Evolutionary conservation across 2,329 filamentous ascomycete genomes (phyloP), one percentile per base, ranked within the genome.

Genomic region (Exophiala phaeomuriformis): DNA sequence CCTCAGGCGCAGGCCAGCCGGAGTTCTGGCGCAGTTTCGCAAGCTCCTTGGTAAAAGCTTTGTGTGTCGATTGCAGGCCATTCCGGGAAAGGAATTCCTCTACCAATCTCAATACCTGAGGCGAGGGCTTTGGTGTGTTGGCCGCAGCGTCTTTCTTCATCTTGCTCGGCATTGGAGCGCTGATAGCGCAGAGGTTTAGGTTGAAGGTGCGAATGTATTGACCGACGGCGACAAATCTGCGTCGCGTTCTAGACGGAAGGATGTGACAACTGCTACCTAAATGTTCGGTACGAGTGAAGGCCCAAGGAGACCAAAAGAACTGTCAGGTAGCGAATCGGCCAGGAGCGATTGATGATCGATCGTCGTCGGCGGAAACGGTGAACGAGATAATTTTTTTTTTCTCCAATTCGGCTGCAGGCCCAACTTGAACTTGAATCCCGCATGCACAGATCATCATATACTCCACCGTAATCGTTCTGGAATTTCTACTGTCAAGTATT

Each of bases 71-170:
- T 45, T 75, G 68, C 63, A 87, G 85, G n/a, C 81, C 78, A 67
- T 85, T 77, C 43, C 84, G 77, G 40, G 77, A 76, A 47, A 90
- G 75, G 68, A 89, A 90, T 27, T 72, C 69, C 58, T 81, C 81
- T 63, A 90, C 77, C 10, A 88, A 73, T 56, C 82, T 79, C 65
- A 90, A 73, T 35, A 90, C 72, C 67, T 85, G 77, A 30, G 77
- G 69, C 3, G 84, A 77, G 29, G 80, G 75, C 28, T 33, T 30
- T 5, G 53, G 31, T 79, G 75, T 9, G 43, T 31, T 27, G 10
- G 28, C 33, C 28, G 40, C 28, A 32, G 40, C 27, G 45, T 48
- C 49, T 7, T 47, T 52, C 54, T 62, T 48, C 56, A 58, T 58
- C 41, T 41, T 58, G 27, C 5, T 7, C 12, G 36, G 33, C 33